Evolutionary conservation across 331 rosid species (phyloP), one percentile per base, ranked within the genome.

Genomic region (Acacia concinna): DNA sequence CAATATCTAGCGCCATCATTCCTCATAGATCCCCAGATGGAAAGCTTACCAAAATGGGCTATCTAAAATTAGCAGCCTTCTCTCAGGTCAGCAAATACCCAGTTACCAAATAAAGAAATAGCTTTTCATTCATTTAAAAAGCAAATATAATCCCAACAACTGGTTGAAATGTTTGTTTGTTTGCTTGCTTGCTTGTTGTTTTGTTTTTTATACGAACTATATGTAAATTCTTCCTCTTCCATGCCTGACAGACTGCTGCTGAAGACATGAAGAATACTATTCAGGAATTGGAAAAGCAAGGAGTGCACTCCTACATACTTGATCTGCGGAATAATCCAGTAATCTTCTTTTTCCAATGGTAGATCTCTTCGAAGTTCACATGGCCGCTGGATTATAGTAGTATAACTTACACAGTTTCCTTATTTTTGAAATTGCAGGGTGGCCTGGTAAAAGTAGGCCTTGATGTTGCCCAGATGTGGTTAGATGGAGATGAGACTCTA

Each of bases 391-490:
- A 66, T 35, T 56, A 59, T 64, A n/a, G n/a, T n/a, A n/a, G n/a
- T n/a, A 40, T 54, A 54, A 73, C 75, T 65, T 44, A 34, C 31
- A 30, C 2, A 1, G 51, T 35, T 64, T 79, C 82, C 47, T 56
- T 5, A 21, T 41, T 49, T 37, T 15, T 46, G 11, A 71, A 71
- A 73, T 69, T 77, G 78, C 90, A 95, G 99, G 99, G 99, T 43
- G 99, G 99, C 37, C 89, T 95, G 74, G 98, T 95, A 49, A 93
- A 77, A 87, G 93, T 89, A 3, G 97, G 98, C 23, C 99, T 95
- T 74, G 98, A 95, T 75, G 97, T 95, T 79, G 98, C 99, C 70
- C 96, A 93, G 82, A 93, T 95, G 72, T 95, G 98, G 99, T 76
- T 95, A 65, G 99, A 95, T 75, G 99, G 99, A 78, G 91, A 95